Conservation (phyloP, 148 eudicot genomes). For the Rhododendron ovatum region DNA sequence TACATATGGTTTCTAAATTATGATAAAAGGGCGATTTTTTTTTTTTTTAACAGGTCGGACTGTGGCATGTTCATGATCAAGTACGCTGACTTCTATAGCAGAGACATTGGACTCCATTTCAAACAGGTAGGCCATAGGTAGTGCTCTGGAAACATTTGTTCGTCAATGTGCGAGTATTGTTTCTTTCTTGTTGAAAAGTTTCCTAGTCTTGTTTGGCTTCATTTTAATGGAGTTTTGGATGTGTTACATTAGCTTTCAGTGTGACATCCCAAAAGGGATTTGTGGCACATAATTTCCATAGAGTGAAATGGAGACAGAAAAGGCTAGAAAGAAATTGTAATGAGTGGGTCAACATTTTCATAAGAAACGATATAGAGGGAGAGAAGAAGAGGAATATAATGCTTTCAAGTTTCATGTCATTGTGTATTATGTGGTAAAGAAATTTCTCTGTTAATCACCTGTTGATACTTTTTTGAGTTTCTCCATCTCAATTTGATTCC, state of each 20-base stretch:
- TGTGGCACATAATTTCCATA: background rate
- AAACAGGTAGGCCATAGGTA: conserved; percentile 50
- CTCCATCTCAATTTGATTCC: background rate
- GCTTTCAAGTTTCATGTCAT: background rate
- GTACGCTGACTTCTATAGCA: conserved; percentile 90
- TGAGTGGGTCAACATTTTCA: background rate
- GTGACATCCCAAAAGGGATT: background rate
- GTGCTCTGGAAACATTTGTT: background rate
- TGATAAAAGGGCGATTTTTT: conserved; percentile 5
- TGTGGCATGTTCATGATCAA: conserved; percentile 98
- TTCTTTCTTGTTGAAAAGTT: background rate
- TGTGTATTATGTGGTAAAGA: background rate
- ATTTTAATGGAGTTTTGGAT: background rate
- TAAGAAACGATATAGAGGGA: background rate
- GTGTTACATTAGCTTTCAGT: background rate
- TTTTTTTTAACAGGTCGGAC: conserved; percentile 59
- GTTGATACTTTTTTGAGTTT: background rate
- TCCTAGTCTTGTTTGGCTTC: background rate
- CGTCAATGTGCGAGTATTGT: background rate
- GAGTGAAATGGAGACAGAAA: background rate
- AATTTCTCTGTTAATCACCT: background rate
- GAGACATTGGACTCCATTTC: conserved; percentile 75
- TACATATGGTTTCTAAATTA: background rate
- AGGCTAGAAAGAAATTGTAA: background rate
- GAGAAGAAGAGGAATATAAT: background rate